These are phyloP conservation scores for Globisporangium canariense DNA, from an alignment of 352 stramenopile species.

Conservation along the genomic window DNA sequence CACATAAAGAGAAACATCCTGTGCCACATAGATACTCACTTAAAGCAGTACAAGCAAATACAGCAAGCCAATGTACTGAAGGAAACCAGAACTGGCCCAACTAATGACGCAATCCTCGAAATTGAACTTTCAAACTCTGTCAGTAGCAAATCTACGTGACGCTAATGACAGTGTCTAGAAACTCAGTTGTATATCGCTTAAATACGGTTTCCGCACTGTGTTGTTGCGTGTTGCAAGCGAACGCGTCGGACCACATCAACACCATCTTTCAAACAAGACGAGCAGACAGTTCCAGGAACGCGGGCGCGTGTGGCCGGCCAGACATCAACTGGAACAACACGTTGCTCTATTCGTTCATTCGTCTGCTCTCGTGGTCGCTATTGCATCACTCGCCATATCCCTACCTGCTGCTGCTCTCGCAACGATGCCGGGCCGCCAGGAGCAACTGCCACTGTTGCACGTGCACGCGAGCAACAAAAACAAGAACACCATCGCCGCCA, in stretches of 20 bases:
- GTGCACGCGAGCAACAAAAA: neutral
- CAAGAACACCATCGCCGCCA: neutral
- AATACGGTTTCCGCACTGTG: neutral
- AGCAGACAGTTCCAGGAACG: neutral
- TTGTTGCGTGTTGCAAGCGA: neutral
- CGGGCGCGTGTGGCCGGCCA: neutral
- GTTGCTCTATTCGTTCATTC: too few species aligned
- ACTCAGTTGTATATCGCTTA: neutral
- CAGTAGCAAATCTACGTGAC: too few species aligned
- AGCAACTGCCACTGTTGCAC: constrained; percentile 12
- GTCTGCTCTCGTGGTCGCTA: too few species aligned
- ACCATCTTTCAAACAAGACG: neutral
- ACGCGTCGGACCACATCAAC: neutral
- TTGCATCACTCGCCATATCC: too few species aligned
- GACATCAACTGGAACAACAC: neutral
- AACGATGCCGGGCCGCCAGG: neutral
- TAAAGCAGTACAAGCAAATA: too few species aligned
- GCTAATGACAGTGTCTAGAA: neutral
- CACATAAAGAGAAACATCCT: neutral
- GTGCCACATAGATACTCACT: neutral
- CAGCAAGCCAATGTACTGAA: too few species aligned
- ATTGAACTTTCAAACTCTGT: too few species aligned
- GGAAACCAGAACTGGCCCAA: too few species aligned
- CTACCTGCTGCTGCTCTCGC: too few species aligned
- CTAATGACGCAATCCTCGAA: too few species aligned